Conservation (phyloP, 2,329 filamentous ascomycete genomes). For the Mollisiaceae sp. region DNA sequence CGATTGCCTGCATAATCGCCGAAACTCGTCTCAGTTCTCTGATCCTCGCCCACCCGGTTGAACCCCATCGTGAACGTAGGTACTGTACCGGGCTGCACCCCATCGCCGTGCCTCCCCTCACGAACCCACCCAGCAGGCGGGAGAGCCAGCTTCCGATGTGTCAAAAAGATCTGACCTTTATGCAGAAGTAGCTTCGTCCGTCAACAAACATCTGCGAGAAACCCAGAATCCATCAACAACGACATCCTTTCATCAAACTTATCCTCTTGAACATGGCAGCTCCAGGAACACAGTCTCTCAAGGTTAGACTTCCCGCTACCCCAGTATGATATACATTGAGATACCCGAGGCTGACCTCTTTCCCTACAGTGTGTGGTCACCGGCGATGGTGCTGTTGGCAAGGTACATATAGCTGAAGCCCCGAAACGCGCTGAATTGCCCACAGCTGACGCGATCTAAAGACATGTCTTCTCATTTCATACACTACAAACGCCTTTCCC, state of each 20-base stretch:
- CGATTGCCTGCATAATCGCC: conserved; percentile 21
- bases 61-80: conserved; percentile 11
- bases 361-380: conserved; percentile 87
- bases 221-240: conserved; percentile 22
- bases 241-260: conserved; percentile 24
- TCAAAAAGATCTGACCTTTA: conserved; percentile 38
- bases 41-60: conserved; percentile 14
- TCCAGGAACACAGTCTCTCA: conserved; percentile 82
- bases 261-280: conserved; percentile 65
- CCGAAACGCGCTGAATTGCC: neutral
- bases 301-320: conserved; percentile 61
- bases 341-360: conserved; percentile 34
- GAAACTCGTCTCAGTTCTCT: conserved; percentile 28
- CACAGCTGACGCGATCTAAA: conserved; percentile 49
- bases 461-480: conserved; percentile 99
- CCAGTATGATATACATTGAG: conserved; percentile 21
- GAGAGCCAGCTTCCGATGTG: conserved; percentile 37
- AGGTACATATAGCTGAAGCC: conserved; percentile 63
- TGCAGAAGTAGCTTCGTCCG: conserved; percentile 34
- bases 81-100: conserved; percentile 15
- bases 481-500: conserved; percentile 99
- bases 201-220: conserved; percentile 31
- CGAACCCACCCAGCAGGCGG: conserved; percentile 29
- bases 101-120: conserved; percentile 24
- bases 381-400: conserved; percentile 98